Percentiles rank a stretch among this genome's conserved stretches.
These are phyloP conservation scores for Eucalyptus melliodora DNA, from an alignment of 345 rosid species.

Conservation along the genomic window DNA sequence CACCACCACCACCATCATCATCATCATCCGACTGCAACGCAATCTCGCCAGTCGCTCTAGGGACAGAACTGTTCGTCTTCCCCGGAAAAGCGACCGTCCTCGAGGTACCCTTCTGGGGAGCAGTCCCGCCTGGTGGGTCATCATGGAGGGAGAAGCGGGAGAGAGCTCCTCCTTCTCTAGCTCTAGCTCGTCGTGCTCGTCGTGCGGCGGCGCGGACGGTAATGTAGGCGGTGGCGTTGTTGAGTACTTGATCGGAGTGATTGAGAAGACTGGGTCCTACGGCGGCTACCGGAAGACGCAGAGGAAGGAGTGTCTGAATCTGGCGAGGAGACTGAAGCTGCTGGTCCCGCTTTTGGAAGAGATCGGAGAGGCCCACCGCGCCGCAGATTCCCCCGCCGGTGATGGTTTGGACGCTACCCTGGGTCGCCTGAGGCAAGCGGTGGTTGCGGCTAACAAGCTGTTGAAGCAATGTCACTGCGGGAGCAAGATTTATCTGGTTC, in stretches of 20 bases:
- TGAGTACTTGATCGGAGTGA: slow-evolving; percentile 21
- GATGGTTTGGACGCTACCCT: slow-evolving; percentile 5
- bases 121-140: neutral
- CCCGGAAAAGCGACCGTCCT: neutral
- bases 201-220: neutral
- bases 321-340: slow-evolving; percentile 53
- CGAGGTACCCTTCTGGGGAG: neutral
- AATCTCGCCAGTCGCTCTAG: neutral
- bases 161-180: neutral
- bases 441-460: slow-evolving; percentile 36
- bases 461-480: slow-evolving; percentile 41
- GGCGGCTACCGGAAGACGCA: slow-evolving; percentile 30
- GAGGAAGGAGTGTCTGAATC: slow-evolving; percentile 40
- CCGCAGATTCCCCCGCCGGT: neutral
- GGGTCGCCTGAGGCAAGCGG: slow-evolving; percentile 19
- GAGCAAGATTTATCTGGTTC: slow-evolving; percentile 57
- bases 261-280: slow-evolving; percentile 28
- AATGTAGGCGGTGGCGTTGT: neutral
- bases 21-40: neutral
- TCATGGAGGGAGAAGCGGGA: neutral
- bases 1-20: neutral
- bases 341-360: slow-evolving; percentile 46
- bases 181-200: neutral
- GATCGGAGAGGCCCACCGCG: slow-evolving; percentile 15
- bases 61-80: neutral